Conservation (phyloP, 2,329 filamentous ascomycete genomes). For the Neonectria ditissima region DNA sequence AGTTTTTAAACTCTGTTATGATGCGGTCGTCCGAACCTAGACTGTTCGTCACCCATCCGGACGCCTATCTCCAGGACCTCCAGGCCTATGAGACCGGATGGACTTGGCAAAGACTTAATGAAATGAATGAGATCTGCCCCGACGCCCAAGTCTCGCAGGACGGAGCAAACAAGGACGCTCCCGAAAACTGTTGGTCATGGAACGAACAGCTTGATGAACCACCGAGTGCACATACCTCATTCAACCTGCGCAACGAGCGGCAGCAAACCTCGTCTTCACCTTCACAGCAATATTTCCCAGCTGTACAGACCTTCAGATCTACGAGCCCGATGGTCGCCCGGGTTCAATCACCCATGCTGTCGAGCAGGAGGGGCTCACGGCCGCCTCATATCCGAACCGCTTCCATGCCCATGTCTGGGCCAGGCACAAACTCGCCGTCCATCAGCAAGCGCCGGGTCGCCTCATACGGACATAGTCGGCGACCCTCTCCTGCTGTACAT, state of each 20-base stretch:
- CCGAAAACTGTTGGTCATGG: conserved; percentile 73
- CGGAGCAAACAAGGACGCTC: conserved; percentile 58
- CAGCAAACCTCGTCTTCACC: conserved; percentile 58
- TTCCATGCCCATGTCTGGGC: conserved; percentile 61
- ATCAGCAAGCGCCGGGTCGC: conserved; percentile 59
- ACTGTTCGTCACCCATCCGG: conserved; percentile 80
- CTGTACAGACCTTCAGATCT: conserved; percentile 44
- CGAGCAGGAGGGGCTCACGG: conserved; percentile 56
- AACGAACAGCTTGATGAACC: conserved; percentile 72
- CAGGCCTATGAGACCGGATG: conserved; percentile 67
- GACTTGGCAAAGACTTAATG: conserved; percentile 78
- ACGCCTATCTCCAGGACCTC: conserved; percentile 77
- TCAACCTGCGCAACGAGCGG: conserved; percentile 56
- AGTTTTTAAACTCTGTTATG: conserved; percentile 77
- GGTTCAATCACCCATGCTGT: conserved; percentile 55
- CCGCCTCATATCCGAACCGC: conserved; percentile 64
- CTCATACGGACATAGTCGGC: conserved; percentile 54
- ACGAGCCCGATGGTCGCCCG: conserved; percentile 50
- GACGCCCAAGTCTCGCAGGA: conserved; percentile 51
- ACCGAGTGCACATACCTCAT: conserved; percentile 58
- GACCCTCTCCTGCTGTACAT: conserved; percentile 48
- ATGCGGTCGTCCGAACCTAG: conserved; percentile 78
- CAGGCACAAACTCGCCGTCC: conserved; percentile 54
- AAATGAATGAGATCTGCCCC: conserved; percentile 68
- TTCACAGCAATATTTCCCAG: conserved; percentile 49